Evolutionary conservation across 805 yeast species (phyloP).

Genomic region (Monosporozyma servazzii): DNA sequence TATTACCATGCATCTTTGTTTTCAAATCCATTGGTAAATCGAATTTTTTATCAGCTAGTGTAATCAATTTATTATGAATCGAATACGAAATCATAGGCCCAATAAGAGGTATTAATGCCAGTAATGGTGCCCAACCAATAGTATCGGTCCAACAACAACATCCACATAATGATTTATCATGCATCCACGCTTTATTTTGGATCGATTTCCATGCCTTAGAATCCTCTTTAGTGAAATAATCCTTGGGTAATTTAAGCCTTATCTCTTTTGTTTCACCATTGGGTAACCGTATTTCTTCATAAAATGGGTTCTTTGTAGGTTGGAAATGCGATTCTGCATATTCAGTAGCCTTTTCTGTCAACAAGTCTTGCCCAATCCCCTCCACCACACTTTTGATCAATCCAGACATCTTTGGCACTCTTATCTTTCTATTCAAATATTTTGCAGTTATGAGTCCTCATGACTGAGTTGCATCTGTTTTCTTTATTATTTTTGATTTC

Average conservation of each 20-base stretch:
- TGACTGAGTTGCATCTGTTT: too few relatives aligned
- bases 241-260: constrained; percentile 37
- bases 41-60: constrained; percentile 46
- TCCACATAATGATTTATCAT: constrained; percentile 77
- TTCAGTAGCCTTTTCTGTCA: constrained; percentile 17
- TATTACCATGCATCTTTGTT: constrained; percentile 69
- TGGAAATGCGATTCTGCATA: constrained; percentile 26
- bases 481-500: background rate
- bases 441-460: too few relatives aligned
- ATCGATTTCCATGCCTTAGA: constrained; percentile 60
- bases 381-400: constrained; percentile 8
- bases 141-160: constrained; percentile 58
- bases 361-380: constrained; percentile 9
- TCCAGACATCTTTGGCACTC: constrained; percentile 4
- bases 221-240: constrained; percentile 47
- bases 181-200: constrained; percentile 77
- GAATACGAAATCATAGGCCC: constrained; percentile 80
- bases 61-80: constrained; percentile 59
- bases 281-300: constrained; percentile 31
- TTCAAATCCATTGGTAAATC: constrained; percentile 49
- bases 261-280: constrained; percentile 37
- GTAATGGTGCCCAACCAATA: constrained; percentile 67
- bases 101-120: constrained; percentile 65
- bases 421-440: too few relatives aligned
- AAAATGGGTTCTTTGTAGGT: constrained; percentile 47